Conservation (phyloP, 768 basidiomycete genomes). For the Scleroderma bovista region DNA sequence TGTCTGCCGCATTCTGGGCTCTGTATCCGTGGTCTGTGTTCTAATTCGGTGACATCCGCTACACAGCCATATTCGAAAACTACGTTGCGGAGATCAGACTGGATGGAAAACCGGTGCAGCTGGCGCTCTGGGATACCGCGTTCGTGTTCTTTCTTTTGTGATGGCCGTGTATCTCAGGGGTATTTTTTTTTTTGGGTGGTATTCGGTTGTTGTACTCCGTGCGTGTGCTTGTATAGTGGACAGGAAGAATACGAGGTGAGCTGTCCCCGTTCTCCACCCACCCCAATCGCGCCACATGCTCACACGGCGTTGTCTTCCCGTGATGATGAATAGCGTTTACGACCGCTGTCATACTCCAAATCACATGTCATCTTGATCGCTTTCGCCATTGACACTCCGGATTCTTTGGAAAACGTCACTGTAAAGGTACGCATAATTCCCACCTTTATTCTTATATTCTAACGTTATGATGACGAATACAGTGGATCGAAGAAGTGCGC, state of each 20-base stretch:
- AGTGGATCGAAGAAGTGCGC: constrained; percentile 99
- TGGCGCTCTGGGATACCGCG: constrained; percentile 99
- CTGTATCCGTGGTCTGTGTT: too few relatives aligned
- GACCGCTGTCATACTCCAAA: constrained; percentile 96
- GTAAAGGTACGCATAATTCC: constrained; percentile 58
- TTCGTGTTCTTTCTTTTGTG: constrained; percentile 39
- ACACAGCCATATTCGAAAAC: constrained; percentile 90
- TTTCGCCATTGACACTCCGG: constrained; percentile 92
- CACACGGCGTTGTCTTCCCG: too few relatives aligned
- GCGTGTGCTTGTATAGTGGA: constrained; percentile 48
- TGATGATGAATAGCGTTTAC: constrained; percentile 56
- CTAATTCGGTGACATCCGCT: too few relatives aligned
- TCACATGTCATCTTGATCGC: constrained; percentile 99
- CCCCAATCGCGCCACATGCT: too few relatives aligned
- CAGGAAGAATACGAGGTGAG: constrained; percentile 96
- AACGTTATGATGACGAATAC: constrained; percentile 3
- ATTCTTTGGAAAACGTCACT: constrained; percentile 93
- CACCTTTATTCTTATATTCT: too few relatives aligned
- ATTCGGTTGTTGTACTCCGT: not conserved
- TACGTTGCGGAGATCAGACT: constrained; percentile 98
- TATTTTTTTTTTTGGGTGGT: not conserved
- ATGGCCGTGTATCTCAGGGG: not conserved
- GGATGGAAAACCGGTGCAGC: constrained; percentile 95
- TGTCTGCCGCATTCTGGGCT: not conserved
- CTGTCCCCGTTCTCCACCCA: not conserved